Evolutionary conservation across 2,329 filamentous ascomycete species (phyloP), one percentile per base, ranked within the genome.

Genomic region (Colletotrichum sp.): DNA sequence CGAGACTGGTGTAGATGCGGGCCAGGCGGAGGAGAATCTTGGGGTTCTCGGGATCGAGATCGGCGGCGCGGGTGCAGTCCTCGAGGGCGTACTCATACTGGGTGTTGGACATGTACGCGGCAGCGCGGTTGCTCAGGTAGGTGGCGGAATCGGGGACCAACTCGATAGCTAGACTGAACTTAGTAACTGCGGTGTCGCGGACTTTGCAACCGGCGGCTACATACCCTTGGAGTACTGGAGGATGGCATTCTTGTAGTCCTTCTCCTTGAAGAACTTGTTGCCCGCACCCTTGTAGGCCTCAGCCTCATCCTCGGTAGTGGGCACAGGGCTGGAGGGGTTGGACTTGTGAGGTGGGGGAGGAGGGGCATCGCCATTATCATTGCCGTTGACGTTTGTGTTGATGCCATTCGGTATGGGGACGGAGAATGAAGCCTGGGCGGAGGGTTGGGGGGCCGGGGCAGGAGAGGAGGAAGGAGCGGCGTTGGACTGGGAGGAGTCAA

Each of bases 261-360:
- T 95, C 78, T 96, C 95, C 88, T 98, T 99, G 91, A 98, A 99
- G 83, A 95, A 96, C 82, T 97, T 97, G 88, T 99, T 99, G 75
- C 97, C 97, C 3, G 95, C 92, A 80, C 95, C 92, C 89, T 99
- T 99, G 91, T 94, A 98, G 15, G 92, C 90, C 87, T 99, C 97
- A 30, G 96, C 95, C 83, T 98, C 95, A 70, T 96, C 94, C 57
- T 87, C 85, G 28, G 88, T 84, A 44, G 86, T 89, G 60, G 89
- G 87, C 66, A 87, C 86, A 59, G 91, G 92, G 83, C 90, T 93
- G 71, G 89, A 89, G 60, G 91, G 90, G 81, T 90, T 91, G 32
- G 91, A 92, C 80, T 91, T 90, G 86, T 96, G 94, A 75, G 94
- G 94, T 68, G 94, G 94, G 69, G 94, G 94, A 49, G 90, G 88